Conservation (phyloP, 176 grass and related monocot species). For the Aegilops longissima region DNA sequence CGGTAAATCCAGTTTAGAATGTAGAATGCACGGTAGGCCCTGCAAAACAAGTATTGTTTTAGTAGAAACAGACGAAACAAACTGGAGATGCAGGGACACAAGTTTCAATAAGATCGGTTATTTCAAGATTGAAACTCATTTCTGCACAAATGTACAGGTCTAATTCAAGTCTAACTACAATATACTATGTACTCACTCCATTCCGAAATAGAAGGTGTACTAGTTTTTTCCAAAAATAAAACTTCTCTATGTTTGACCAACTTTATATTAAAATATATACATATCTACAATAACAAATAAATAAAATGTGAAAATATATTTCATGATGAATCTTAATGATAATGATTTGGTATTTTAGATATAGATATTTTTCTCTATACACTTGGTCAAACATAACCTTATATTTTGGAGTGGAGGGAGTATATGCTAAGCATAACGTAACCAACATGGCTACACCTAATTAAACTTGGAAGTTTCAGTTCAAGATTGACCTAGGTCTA, state of each 20-base stretch:
- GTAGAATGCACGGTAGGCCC: conserved; percentile 91
- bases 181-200: not conserved
- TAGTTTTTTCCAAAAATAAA: no score
- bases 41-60: conserved; percentile 25
- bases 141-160: not conserved
- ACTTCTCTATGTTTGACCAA: no score
- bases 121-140: not conserved
- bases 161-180: not conserved
- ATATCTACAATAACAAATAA: no score
- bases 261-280: no score
- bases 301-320: no score
- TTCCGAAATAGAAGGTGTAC: no score
- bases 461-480: not conserved
- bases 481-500: not conserved
- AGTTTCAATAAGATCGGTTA: not conserved
- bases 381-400: no score
- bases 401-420: no score
- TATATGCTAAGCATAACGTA: not conserved
- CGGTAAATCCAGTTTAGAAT: conserved; percentile 98
- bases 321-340: no score
- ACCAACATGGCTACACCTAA: not conserved
- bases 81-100: not conserved
- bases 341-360: no score
- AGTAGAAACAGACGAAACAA: not conserved
- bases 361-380: no score